These are phyloP conservation scores for Vickermania spadyakhi DNA, from an alignment of 208 protist genomes.

Conservation along the genomic window DNA sequence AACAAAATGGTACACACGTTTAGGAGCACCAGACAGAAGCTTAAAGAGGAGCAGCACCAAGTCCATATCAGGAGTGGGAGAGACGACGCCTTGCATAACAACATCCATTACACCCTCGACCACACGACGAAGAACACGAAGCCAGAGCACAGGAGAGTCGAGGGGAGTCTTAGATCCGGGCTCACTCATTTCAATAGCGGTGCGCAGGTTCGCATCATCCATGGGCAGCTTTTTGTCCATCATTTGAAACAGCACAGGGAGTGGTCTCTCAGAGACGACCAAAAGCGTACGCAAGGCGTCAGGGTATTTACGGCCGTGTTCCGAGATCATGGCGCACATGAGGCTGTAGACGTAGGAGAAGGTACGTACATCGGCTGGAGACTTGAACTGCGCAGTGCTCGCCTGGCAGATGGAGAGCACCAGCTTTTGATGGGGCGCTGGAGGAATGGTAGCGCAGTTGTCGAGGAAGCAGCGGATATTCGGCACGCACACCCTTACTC, in stretches of 20 bases:
- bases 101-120: background rate
- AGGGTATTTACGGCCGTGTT: background rate
- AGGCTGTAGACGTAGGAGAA: conserved; percentile 20
- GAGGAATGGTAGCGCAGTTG: conserved; percentile 16
- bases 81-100: background rate
- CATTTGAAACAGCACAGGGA: background rate
- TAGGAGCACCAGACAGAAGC: background rate
- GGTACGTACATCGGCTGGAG: conserved; percentile 5
- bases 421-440: conserved; percentile 3
- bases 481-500: conserved; percentile 25
- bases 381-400: background rate
- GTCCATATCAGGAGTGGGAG: background rate
- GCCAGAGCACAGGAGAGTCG: background rate
- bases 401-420: conserved; percentile 11
- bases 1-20: background rate
- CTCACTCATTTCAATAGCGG: background rate
- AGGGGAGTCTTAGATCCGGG: background rate
- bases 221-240: background rate
- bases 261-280: background rate
- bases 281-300: background rate
- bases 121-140: background rate
- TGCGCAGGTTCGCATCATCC: background rate
- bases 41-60: background rate
- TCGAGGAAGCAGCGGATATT: conserved; percentile 28
- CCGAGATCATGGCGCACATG: conserved; percentile 5